phyloP scores from a whole-genome alignment of 805 yeast species.

The Yarrowia alimentaria region DNA sequence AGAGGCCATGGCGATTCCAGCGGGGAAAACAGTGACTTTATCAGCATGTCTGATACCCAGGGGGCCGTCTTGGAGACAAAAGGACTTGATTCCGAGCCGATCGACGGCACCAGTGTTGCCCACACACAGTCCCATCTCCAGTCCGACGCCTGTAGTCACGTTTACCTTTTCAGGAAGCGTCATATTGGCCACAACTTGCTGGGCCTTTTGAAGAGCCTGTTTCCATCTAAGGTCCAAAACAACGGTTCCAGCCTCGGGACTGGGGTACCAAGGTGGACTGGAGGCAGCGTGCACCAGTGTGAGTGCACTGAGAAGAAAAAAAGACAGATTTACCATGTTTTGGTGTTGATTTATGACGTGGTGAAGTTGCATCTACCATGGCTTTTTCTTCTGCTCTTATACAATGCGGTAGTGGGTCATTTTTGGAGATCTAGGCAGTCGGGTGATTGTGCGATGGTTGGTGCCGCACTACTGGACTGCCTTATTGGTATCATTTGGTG shows the following conservation, averaged over 20 bases:
- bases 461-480: no score
- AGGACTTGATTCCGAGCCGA: conserved; percentile 51
- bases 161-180: conserved; percentile 59
- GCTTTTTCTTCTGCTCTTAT: no score
- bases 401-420: no score
- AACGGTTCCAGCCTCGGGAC: conserved; percentile 32
- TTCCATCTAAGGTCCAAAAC: conserved; percentile 49
- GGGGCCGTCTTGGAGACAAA: conserved; percentile 64
- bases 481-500: no score
- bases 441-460: no score
- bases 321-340: no score
- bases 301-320: no score
- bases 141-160: conserved; percentile 61
- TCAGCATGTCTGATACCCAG: conserved; percentile 57
- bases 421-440: no score
- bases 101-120: conserved; percentile 62
- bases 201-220: conserved; percentile 55
- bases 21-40: conserved; percentile 55
- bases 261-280: conserved; percentile 32
- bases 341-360: no score
- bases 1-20: conserved; percentile 58
- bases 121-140: conserved; percentile 53
- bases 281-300: no score
- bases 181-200: conserved; percentile 55
- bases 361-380: no score